These are phyloP conservation scores for Calocera cornea DNA, from an alignment of 768 basidiomycete species.

Conservation along the genomic window DNA sequence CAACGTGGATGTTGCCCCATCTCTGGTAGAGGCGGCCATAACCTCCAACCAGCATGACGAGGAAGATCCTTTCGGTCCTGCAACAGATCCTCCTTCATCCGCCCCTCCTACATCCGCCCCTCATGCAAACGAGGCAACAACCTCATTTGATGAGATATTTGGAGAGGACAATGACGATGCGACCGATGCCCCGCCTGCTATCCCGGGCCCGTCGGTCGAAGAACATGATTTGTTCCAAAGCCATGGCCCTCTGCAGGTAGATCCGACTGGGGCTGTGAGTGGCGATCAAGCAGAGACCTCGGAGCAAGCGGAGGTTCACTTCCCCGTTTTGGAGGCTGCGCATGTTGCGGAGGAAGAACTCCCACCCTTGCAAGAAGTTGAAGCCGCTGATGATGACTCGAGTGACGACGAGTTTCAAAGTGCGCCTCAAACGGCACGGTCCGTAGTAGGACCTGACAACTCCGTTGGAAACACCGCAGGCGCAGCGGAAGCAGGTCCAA, in stretches of 20 bases:
- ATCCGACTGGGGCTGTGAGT: background rate
- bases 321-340: slow-evolving; percentile 7
- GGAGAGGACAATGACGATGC: background rate
- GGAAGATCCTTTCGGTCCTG: slow-evolving; percentile 44
- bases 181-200: background rate
- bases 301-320: background rate
- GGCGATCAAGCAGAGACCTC: background rate
- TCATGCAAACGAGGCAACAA: slow-evolving; percentile 22
- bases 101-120: background rate
- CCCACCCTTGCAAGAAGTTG: slow-evolving; percentile 18
- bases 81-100: slow-evolving; percentile 9
- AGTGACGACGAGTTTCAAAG: slow-evolving; percentile 11
- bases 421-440: background rate
- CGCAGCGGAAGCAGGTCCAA: too few species aligned
- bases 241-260: too few species aligned
- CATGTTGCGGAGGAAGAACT: slow-evolving; percentile 7
- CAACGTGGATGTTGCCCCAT: background rate
- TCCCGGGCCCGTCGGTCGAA: background rate
- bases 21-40: background rate
- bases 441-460: background rate
- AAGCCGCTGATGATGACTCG: slow-evolving; percentile 19
- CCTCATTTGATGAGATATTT: background rate
- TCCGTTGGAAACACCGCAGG: background rate
- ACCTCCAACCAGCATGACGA: background rate
- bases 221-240: background rate